phyloP scores from a whole-genome alignment of 2,329 filamentous ascomycete species.

The Alternaria hordeiaustralica region DNA sequence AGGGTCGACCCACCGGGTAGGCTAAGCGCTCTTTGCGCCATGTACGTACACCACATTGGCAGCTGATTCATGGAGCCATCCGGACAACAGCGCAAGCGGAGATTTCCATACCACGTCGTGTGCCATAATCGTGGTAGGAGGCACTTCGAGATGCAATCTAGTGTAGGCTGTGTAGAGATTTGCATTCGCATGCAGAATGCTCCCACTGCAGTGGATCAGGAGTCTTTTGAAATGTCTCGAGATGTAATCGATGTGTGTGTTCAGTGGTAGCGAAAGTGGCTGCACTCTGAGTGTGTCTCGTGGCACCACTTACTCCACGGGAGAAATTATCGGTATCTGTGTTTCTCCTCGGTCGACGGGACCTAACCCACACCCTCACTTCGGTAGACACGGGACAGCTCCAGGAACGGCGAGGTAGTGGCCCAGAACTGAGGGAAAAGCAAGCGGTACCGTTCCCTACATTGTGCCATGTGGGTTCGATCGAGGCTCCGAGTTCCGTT shows the following conservation, averaged over 20 bases:
- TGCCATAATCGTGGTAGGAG: neutral
- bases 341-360: neutral
- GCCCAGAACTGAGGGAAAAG: slow-evolving; percentile 5
- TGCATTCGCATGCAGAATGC: neutral
- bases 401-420: neutral
- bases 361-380: neutral
- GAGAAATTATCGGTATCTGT: neutral
- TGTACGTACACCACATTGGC: neutral
- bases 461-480: neutral
- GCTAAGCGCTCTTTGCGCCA: neutral
- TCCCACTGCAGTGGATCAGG: neutral
- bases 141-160: neutral
- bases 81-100: slow-evolving; percentile 1
- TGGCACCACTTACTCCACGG: neutral
- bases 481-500: neutral
- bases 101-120: neutral
- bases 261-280: neutral
- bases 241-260: neutral
- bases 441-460: slow-evolving; percentile 4
- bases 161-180: neutral
- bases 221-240: neutral
- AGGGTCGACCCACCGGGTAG: neutral
- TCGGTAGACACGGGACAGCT: neutral
- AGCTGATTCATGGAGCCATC: neutral
- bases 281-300: neutral